Base-by-base conservation (phyloP, 768 basidiomycete genomes). In the Sporobolomyces pararoseus region DNA sequence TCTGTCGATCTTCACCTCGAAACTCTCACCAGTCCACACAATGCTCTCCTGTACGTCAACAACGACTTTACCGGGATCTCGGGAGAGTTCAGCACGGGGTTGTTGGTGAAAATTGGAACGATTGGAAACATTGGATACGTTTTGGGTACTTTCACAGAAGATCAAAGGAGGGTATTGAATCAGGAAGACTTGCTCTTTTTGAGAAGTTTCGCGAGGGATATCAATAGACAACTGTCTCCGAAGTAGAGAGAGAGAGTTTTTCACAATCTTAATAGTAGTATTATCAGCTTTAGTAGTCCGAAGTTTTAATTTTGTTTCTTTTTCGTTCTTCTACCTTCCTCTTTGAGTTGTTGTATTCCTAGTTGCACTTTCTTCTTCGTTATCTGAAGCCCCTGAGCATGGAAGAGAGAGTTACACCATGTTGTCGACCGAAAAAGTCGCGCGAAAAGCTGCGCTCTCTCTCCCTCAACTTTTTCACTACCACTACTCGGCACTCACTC, bases 91-190 rank as follows among this genome's bases (percentile, higher is more conserved):
- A 25, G 29, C 13, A 70, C 62, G 19, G 72, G 68, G 0, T 29
- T 73, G 12, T 34, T 73, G n/a, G 65, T 66, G 44, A 63, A 65
- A 51, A 42, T 73, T 12, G 55, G 29, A 1, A 9, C 9, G 31
- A 19, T 7, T 23, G 65, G 29, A 14, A 39, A 63, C 14, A 47
- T 32, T 16, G 72, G 68, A 1, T 73, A 64, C 53, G 21, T 67
- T 21, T 58, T 73, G 44, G 68, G 68, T 4, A 63, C 57, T 34
- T 73, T 67, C 52, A 51, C 31, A 10, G 68, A 73, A 53, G 61
- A 66, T 39, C 6, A 5, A 10, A n/a, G 65, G 14, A 35, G 72
- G 5, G 68, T 73, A 14, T 42, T 73, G 35, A 64, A 67, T 51
- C 29, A 51, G 39, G 71, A 67, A 49, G 71, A 72, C 46, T 42